A percentile compares a stretch with the other conserved stretches of the same genome.
phyloP scores from a whole-genome alignment of 257 asterid species.

The Nyctanthes arbortristis region DNA sequence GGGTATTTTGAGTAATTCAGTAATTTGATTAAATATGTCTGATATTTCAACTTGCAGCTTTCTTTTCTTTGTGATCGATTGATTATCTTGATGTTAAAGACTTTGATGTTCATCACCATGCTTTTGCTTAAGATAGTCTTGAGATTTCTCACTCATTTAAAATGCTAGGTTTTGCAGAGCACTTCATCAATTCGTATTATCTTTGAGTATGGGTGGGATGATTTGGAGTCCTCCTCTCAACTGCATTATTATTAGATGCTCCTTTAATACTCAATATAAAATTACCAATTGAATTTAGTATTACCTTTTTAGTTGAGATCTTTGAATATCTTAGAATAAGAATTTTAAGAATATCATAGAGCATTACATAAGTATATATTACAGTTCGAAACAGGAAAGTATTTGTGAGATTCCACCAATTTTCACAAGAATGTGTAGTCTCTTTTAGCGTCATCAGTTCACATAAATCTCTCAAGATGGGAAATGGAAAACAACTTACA shows the following conservation, averaged over 20 bases:
- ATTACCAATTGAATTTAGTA: slow-evolving; percentile 8
- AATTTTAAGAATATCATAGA: background rate
- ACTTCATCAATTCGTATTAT: background rate
- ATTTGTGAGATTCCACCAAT: too few species aligned
- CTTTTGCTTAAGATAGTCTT: background rate
- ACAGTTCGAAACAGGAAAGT: too few species aligned
- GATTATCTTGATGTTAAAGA: slow-evolving; percentile 19
- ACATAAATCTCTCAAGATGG: background rate
- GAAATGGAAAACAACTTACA: too few species aligned
- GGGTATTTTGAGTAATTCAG: too few species aligned
- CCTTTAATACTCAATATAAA: background rate
- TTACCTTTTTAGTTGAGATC: slow-evolving; percentile 12
- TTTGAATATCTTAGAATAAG: background rate
- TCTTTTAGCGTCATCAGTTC: slow-evolving; percentile 20
- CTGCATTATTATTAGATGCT: slow-evolving; percentile 3
- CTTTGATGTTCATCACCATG: background rate
- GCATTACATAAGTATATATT: background rate
- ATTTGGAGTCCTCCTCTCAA: slow-evolving; percentile 16
- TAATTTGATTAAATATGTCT: too few species aligned
- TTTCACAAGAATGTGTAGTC: too few species aligned
- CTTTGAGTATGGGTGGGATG: slow-evolving; percentile 20
- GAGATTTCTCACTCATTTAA: background rate
- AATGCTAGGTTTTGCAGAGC: background rate
- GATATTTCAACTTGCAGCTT: too few species aligned
- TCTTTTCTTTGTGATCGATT: slow-evolving; percentile 25